Percentiles rank a stretch among this genome's conserved stretches.
phyloP scores from a whole-genome alignment of 257 asterid genomes.

The Gentiana macrophylla region DNA sequence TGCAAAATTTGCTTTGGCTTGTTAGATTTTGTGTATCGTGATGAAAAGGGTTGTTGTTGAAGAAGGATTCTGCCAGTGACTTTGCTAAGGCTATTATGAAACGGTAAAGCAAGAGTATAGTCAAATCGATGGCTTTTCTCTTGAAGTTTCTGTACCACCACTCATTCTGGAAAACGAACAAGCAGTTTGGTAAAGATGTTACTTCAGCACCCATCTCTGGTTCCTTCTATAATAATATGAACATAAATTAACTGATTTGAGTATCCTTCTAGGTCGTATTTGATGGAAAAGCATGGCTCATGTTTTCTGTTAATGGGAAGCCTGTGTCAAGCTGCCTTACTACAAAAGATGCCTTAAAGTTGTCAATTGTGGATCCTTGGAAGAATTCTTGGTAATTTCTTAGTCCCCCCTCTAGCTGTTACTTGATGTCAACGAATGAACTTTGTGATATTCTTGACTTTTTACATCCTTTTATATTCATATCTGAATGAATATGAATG shows the following conservation, averaged over 20 bases:
- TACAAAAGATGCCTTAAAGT: slow-evolving; percentile 60
- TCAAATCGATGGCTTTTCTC: slow-evolving; percentile 47
- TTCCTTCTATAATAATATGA: neutral
- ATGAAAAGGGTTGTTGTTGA: slow-evolving; percentile 30
- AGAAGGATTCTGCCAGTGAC: slow-evolving; percentile 38
- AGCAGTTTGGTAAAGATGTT: slow-evolving; percentile 50
- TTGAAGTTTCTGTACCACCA: slow-evolving; percentile 70
- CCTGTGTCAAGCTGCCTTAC: slow-evolving; percentile 25
- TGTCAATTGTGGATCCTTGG: slow-evolving; percentile 42
- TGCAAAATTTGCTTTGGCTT: slow-evolving; percentile 71
- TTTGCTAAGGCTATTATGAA: slow-evolving; percentile 46
- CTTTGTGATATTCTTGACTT: neutral
- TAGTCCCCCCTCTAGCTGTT: neutral
- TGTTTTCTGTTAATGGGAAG: slow-evolving; percentile 44
- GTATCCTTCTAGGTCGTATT: slow-evolving; percentile 43
- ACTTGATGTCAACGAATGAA: slow-evolving; percentile 1
- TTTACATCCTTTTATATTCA: no score
- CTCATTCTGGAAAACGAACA: slow-evolving; percentile 51
- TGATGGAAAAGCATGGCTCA: slow-evolving; percentile 48
- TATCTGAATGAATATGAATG: no score
- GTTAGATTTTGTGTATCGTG: slow-evolving; percentile 49
- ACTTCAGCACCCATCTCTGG: slow-evolving; percentile 9
- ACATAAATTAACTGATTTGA: no score
- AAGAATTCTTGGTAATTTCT: slow-evolving; percentile 49
- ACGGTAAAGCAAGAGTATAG: slow-evolving; percentile 42